Base-by-base conservation (phyloP, 1,284 basidiomycete species). In the Ceratobasidium sp. region DNA sequence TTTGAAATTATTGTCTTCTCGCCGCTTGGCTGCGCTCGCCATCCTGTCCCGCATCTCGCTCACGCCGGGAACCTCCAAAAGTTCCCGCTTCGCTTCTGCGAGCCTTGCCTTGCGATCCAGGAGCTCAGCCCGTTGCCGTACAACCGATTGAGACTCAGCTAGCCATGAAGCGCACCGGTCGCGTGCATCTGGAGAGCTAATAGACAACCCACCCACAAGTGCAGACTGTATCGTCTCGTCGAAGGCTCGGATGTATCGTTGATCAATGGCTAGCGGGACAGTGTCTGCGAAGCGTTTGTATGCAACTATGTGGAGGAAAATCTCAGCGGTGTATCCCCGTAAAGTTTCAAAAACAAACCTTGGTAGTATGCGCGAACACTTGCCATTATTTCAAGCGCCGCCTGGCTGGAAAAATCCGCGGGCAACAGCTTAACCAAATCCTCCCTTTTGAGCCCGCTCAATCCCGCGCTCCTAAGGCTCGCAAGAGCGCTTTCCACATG, bases 231-330 rank as follows among this genome's bases (percentile, higher is more conserved):
- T 76, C 1, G 75, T 76, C 9, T 79, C 75, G 14, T 80, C 79
- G 43, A 86, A 75, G 1, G 79, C 80, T 61, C 81, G 82, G 32
- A 87, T 75, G 72, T 86, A 84, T 50, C 80, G 80, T 58, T 79
- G 78, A 76, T 87, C 85, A 73, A 87, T 85, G 26, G 83, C 74
- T n/a, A 81, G 77, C 0, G 86, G 86, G 1, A 86, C 76, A 61
- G 81, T 80, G 78, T 87, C 86, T 7, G 66, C 38, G 35, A 74
- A 74, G 23, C 73, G 64, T 32, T 74, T 74, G 30, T 74, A 73
- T 43, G 73, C 73, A 16, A 73, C 73, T 73, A 35, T 16, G 1
- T 14, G 50, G 1, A 23, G 26, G 2, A 21, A 58, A 35, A 8
- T n/a, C 28, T 43, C 35, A 67, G 35, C 26, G 35, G 21, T 3